phyloP scores from a whole-genome alignment of 108 stramenopile species.

The Parmales sp. region DNA sequence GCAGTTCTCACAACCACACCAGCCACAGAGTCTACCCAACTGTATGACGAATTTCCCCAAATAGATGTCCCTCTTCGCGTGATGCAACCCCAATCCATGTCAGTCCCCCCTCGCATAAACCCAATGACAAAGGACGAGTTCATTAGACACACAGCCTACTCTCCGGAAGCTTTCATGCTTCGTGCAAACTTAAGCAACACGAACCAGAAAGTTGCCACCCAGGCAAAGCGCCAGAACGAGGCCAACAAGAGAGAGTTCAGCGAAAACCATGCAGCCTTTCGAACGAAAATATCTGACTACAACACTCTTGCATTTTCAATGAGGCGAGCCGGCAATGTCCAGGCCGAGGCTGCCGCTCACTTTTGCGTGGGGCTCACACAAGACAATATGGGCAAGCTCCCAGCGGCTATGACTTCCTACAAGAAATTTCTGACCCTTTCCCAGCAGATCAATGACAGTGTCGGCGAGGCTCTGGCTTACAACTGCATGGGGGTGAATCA shows the following conservation, averaged over 20 bases:
- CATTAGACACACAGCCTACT: slow-evolving; percentile 18
- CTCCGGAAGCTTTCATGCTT: slow-evolving; percentile 23
- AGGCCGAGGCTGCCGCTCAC: slow-evolving; percentile 30
- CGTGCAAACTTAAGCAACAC: not conserved
- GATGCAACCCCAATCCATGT: slow-evolving; percentile 14
- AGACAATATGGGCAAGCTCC: slow-evolving; percentile 33
- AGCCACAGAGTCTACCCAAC: too few species aligned
- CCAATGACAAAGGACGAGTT: not conserved
- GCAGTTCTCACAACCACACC: too few species aligned
- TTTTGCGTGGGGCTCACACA: slow-evolving; percentile 28
- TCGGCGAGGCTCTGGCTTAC: slow-evolving; percentile 30
- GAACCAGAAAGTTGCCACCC: too few species aligned
- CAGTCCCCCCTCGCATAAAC: not conserved
- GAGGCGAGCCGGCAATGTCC: slow-evolving; percentile 27
- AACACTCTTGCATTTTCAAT: slow-evolving; percentile 27
- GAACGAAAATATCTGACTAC: slow-evolving; percentile 25
- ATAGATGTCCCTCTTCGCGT: slow-evolving; percentile 31
- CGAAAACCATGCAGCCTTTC: slow-evolving; percentile 23
- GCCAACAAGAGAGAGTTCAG: slow-evolving; percentile 4
- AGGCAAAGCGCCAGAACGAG: slow-evolving; percentile 16
- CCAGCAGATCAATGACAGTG: slow-evolving; percentile 13
- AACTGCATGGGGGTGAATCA: slow-evolving; percentile 42
- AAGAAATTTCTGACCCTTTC: slow-evolving; percentile 31
- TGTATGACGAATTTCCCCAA: slow-evolving; percentile 12
- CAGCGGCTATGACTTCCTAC: slow-evolving; percentile 27